Conservation (phyloP, 768 basidiomycete genomes). For the Tylopilus sp. region DNA sequence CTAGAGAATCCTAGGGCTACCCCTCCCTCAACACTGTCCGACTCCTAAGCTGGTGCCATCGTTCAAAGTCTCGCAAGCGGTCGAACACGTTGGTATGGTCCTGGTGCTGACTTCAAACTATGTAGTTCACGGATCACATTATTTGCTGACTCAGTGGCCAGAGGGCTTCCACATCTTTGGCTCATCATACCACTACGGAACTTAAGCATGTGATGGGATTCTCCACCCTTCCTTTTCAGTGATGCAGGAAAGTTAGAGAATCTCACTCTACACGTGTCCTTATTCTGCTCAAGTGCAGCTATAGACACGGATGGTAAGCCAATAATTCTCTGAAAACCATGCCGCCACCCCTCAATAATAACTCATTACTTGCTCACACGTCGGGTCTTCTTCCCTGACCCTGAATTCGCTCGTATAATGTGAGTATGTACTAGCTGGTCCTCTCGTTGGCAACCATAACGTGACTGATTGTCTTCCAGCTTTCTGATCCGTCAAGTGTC, state of each 20-base stretch:
- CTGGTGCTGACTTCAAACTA: background rate
- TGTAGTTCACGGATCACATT: background rate
- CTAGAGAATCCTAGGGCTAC: background rate
- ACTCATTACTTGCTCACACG: background rate
- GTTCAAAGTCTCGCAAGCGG: background rate
- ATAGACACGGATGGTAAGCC: constrained; percentile 3
- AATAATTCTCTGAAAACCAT: background rate
- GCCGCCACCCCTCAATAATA: too few species aligned
- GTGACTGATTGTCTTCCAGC: background rate
- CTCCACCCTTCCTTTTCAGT: constrained; percentile 26
- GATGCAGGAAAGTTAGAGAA: constrained; percentile 18
- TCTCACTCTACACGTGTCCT: constrained; percentile 19
- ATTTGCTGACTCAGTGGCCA: background rate
- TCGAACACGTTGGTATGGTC: background rate
- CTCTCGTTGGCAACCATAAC: background rate
- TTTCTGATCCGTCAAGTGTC: background rate
- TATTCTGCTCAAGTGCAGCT: background rate
- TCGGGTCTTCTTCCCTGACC: background rate
- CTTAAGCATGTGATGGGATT: constrained; percentile 18
- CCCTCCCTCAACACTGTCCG: background rate
- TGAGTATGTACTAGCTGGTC: background rate
- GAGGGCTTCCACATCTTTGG: constrained; percentile 16
- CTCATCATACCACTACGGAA: constrained; percentile 18
- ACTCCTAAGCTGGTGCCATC: too few species aligned
- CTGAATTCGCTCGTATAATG: background rate